Percentiles rank a stretch among this genome's conserved stretches.
Evolutionary conservation across 805 yeast genomes (phyloP).

Genomic region (Suhomyces emberorum): DNA sequence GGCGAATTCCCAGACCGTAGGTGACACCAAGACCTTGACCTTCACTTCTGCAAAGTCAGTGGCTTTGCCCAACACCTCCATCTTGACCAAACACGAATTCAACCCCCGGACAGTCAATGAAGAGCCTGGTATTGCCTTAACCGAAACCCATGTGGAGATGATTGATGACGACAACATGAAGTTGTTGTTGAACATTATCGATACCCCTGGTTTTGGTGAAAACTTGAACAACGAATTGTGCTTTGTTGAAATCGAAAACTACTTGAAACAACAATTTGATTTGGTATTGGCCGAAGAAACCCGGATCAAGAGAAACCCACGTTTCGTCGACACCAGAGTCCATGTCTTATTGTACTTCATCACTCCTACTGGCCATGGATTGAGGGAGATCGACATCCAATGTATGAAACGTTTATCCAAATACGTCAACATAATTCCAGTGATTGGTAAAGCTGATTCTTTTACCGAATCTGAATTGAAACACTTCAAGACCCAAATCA

Average conservation of each 20-base stretch:
- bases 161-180: slow-evolving; percentile 57
- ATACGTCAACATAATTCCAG: slow-evolving; percentile 80
- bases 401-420: slow-evolving; percentile 67
- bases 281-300: slow-evolving; percentile 82
- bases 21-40: slow-evolving; percentile 49
- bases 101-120: slow-evolving; percentile 57
- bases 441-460: slow-evolving; percentile 77
- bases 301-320: slow-evolving; percentile 79
- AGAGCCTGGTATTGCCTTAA: slow-evolving; percentile 75
- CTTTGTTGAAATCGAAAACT: slow-evolving; percentile 60
- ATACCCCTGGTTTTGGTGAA: slow-evolving; percentile 79
- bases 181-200: slow-evolving; percentile 56
- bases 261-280: slow-evolving; percentile 74
- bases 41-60: slow-evolving; percentile 59
- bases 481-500: slow-evolving; percentile 57
- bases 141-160: slow-evolving; percentile 61
- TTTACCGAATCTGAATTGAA: slow-evolving; percentile 64
- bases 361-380: slow-evolving; percentile 76
- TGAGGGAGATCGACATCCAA: slow-evolving; percentile 70
- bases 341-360: slow-evolving; percentile 78
- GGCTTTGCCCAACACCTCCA: slow-evolving; percentile 50
- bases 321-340: slow-evolving; percentile 73
- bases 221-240: slow-evolving; percentile 68
- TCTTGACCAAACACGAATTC: slow-evolving; percentile 54
- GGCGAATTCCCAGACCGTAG: slow-evolving; percentile 13